Evolutionary conservation across 768 basidiomycete genomes (phyloP), one percentile per base, ranked within the genome.

Genomic region (Stropharia rugosoannulata): DNA sequence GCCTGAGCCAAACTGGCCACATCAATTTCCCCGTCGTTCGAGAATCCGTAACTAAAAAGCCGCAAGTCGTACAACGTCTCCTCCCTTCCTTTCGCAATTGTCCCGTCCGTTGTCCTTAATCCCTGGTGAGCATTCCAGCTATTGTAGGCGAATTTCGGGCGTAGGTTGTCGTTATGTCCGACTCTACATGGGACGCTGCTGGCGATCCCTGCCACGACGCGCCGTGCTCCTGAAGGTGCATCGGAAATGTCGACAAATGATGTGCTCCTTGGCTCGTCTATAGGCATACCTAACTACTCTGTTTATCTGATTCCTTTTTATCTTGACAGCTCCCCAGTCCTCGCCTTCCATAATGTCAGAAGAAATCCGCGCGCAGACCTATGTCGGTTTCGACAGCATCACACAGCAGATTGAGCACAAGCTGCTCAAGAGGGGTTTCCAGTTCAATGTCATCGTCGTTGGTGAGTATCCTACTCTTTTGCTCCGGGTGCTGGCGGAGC

Each of bases 381-480:
- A 98, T 71, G 95, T 98, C 73, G 95, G 95, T 68, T 98, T 98
- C 78, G 95, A 98, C 82, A 87, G 90, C 62, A 97, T 98, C 72
- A 96, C 95, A 56, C 85, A 87, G 67, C 96, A 98, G 75, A 98
- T 98, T 64, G 96, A 99, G 81, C 91, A 95, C 83, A 98, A 98
- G 83, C 89, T 98, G 61, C 84, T 98, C 77, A 98, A 98, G 78
- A 87, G 96, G 60, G 96, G 96, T 58, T 98, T 98, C 82, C 93
- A 98, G 80, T 98, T 98, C 85, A 98, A 98, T 68, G 90, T 97
- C 58, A 98, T 98, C 68, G 90, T 93, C 59, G 96, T 89, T 64
- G 96, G 95, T 95, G 62, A 66, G 89, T 83, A 46, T 40, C 38
- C 29, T 32, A 10, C 45, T 60, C 55, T 44, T 44, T 10, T 25